Evolutionary conservation across 2,329 filamentous ascomycete species (phyloP).

Genomic region (Pseudogymnoascus sp.): DNA sequence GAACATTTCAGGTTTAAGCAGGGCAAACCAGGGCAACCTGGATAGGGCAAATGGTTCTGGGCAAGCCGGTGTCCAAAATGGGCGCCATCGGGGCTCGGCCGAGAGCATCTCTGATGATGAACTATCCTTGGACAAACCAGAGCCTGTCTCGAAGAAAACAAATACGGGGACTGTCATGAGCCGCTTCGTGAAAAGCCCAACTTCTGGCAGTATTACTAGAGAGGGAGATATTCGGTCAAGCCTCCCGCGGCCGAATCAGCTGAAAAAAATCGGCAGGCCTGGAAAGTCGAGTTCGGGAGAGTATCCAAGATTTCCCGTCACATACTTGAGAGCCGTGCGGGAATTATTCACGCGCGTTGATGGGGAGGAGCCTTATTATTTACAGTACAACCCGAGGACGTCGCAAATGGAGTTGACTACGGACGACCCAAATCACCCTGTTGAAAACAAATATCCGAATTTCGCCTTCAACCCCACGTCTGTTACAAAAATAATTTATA

Average conservation of each 20-base stretch:
- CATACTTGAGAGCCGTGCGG: neutral
- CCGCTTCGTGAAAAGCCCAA: neutral
- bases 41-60: neutral
- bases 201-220: neutral
- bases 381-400: neutral
- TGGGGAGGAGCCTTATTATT: neutral
- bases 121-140: neutral
- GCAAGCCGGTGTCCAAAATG: neutral
- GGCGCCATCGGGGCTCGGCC: too few relatives aligned
- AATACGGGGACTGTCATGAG: neutral
- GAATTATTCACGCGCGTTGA: accelerated
- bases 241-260: neutral
- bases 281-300: neutral
- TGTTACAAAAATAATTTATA: neutral
- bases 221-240: neutral
- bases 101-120: neutral
- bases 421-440: neutral
- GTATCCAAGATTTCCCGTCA: neutral
- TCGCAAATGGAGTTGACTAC: neutral
- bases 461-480: neutral
- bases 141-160: neutral
- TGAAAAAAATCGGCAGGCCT: neutral
- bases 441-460: neutral
- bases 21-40: neutral
- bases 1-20: too few relatives aligned